These are phyloP conservation scores for Penicillium sp. DNA, from an alignment of 2,329 filamentous ascomycete species.

Conservation along the genomic window DNA sequence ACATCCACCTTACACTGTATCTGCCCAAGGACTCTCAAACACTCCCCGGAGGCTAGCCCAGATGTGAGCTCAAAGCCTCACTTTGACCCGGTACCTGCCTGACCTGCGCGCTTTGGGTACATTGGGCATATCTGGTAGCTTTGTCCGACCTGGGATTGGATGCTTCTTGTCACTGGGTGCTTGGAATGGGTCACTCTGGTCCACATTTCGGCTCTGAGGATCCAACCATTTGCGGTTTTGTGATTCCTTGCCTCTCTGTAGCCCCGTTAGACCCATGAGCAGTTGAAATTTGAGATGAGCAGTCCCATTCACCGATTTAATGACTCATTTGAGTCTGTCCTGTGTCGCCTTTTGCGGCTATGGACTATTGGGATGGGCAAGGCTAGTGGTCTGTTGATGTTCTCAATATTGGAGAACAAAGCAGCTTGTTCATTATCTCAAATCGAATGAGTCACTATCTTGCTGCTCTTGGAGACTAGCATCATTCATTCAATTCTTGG, in stretches of 20 bases:
- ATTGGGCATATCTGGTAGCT: slow-evolving; percentile 5
- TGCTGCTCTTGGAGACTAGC: not conserved
- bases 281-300: not conserved
- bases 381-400: not conserved
- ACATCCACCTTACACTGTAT: not conserved
- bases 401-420: not conserved
- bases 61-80: slow-evolving; percentile 12
- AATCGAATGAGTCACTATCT: not conserved
- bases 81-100: slow-evolving; percentile 10
- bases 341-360: slow-evolving; percentile 8
- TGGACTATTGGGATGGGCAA: not conserved
- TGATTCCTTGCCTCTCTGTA: not conserved
- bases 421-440: not conserved
- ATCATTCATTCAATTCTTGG: not conserved
- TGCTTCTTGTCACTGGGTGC: not conserved
- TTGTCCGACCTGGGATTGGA: slow-evolving; percentile 2
- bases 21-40: slow-evolving; percentile 7
- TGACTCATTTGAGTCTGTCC: slow-evolving; percentile 3
- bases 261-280: not conserved
- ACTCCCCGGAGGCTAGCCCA: slow-evolving; percentile 1
- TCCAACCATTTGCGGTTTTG: not conserved
- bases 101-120: slow-evolving; percentile 7
- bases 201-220: slow-evolving; percentile 2
- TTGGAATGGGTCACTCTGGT: not conserved
- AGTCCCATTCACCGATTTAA: slow-evolving; percentile 3